Conservation (phyloP, 2,329 filamentous ascomycete genomes). For the Leptographium radiaticola region DNA sequence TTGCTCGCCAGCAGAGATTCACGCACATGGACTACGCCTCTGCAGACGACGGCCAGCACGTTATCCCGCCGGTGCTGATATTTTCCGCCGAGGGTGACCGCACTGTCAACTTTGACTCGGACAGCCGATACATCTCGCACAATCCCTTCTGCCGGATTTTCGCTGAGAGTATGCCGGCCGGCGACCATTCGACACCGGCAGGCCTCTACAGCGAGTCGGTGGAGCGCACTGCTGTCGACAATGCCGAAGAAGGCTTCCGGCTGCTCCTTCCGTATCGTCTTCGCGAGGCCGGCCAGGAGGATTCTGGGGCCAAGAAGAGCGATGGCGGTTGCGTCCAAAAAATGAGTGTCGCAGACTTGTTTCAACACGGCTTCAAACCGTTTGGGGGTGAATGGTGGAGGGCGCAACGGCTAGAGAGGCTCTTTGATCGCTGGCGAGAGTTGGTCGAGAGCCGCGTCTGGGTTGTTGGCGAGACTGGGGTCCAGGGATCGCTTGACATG, state of each 20-base stretch:
- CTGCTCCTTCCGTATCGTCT: not conserved
- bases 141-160: not conserved
- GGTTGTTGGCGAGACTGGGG: not conserved
- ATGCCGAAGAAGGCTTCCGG: not conserved
- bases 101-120: not conserved
- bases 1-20: not conserved
- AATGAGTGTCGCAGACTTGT: not conserved
- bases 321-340: not conserved
- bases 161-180: not conserved
- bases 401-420: not conserved
- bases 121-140: not conserved
- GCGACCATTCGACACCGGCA: not conserved
- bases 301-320: not conserved
- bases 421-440: not conserved
- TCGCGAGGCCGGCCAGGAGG: not conserved
- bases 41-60: not conserved
- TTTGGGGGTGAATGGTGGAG: not conserved
- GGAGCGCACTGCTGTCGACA: not conserved
- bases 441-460: not conserved
- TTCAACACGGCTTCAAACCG: not conserved
- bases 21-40: not conserved
- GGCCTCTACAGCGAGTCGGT: not conserved
- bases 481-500: not conserved
- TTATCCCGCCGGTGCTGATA: not conserved
- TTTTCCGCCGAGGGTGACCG: not conserved